Percentiles rank a stretch among this genome's conserved stretches.
Evolutionary conservation across 768 basidiomycete genomes (phyloP).

Genomic region (Leccinum fibrillosum): DNA sequence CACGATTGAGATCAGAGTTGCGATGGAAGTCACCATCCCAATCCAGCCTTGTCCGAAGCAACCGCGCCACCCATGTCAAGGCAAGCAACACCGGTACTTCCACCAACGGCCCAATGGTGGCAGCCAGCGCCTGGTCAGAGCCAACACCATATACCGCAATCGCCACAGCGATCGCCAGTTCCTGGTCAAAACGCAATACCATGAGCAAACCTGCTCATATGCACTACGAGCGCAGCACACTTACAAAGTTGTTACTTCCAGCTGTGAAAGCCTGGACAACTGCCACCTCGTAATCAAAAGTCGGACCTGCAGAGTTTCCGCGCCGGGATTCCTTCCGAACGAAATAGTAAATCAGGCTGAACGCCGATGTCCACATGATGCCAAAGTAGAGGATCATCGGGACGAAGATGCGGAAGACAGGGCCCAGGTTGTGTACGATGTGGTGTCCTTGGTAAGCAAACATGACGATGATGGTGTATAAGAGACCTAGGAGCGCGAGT

Average conservation of each 20-base stretch:
- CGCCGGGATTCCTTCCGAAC: conserved; percentile 30
- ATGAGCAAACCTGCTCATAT: background rate
- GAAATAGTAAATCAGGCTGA: conserved; percentile 52
- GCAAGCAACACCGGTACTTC: conserved; percentile 76
- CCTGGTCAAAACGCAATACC: conserved; percentile 36
- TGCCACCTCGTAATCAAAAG: conserved; percentile 63
- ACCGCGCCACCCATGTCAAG: conserved; percentile 63
- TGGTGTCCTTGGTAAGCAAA: conserved; percentile 70
- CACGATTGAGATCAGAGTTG: background rate
- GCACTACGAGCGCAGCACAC: conserved; percentile 15
- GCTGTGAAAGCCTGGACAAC: conserved; percentile 80
- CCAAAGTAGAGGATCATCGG: conserved; percentile 78
- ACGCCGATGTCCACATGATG: conserved; percentile 70
- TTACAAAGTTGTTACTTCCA: conserved; percentile 73
- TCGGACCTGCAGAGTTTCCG: background rate
- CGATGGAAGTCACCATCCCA: background rate
- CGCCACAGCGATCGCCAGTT: conserved; percentile 80
- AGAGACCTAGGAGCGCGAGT: conserved; percentile 66
- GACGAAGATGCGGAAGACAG: conserved; percentile 77
- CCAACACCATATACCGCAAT: conserved; percentile 76
- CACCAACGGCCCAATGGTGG: conserved; percentile 74
- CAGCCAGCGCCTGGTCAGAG: conserved; percentile 77
- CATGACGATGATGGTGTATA: conserved; percentile 77
- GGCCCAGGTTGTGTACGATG: conserved; percentile 70
- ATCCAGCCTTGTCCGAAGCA: conserved; percentile 37